Evolutionary conservation across 2,329 filamentous ascomycete genomes (phyloP), one percentile per base, ranked within the genome.

Genomic region (Apiospora marii): DNA sequence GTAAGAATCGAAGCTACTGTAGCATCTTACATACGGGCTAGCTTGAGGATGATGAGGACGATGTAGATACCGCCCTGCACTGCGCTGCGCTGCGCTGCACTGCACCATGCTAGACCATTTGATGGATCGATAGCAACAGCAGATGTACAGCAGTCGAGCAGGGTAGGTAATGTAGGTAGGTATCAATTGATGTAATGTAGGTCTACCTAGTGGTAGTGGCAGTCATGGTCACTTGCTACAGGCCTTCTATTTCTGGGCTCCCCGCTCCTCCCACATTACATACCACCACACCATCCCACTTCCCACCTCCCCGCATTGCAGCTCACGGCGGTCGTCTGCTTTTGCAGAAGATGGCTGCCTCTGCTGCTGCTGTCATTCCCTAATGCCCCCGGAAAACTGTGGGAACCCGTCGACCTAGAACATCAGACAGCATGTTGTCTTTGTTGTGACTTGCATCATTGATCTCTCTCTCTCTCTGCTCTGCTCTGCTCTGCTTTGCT

Each of bases 271-370:
- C 53, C 58, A 41, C 22, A 41, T n/a, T 22, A 30, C 46, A n/a
- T n/a, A 49, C 46, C n/a, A n/a, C 53, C 53, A 37, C 37, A 37
- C 53, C 53, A 64, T 37, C 53, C 34, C 34, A 64, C 58, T 27
- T 58, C 53, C 53, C 53, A 58, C 58, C 58, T 64, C 58, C 58
- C 58, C 58, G 58, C 58, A 64, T 64, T 41, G 58, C 58, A 41
- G 37, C 30, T 24, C 34, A 41, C 34, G 27, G 27, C 58, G 27
- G 27, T 61, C 53, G 53, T 61, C 53, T 61, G 53, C 53, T 61
- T 34, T 10, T 41, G 58, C 30, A 64, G 58, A 41, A 41, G 58
- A 16, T 34, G 53, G 58, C 58, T 22, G 37, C 37, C 37, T 41
- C 37, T 41, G 24, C 49, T 64, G 58, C 58, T n/a, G 58, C 58